Conservation (phyloP, 1,284 basidiomycete genomes). For the Xerocomus cyaneibrunnescens region DNA sequence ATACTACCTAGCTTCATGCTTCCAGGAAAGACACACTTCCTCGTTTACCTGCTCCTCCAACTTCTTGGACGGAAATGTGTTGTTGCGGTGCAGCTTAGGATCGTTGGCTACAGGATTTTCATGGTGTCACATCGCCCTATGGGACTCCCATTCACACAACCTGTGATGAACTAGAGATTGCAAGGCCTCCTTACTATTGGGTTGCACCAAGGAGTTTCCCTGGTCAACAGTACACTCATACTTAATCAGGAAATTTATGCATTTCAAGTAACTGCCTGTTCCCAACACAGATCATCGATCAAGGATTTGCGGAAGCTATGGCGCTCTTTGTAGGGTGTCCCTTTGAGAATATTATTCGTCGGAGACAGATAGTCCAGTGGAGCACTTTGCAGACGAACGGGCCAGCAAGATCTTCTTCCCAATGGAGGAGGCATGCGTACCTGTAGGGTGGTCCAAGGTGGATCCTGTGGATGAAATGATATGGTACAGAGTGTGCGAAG, state of each 20-base stretch:
- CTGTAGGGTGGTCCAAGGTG: not conserved
- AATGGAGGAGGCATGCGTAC: not conserved
- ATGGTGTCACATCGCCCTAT: too few species aligned
- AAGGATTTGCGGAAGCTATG: not conserved
- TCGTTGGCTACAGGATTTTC: not conserved
- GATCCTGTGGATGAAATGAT: not conserved
- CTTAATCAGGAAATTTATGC: not conserved
- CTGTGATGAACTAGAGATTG: too few species aligned
- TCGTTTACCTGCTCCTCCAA: not conserved
- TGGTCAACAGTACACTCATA: not conserved
- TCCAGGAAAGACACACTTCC: constrained; percentile 1
- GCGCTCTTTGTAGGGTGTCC: not conserved
- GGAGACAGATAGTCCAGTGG: not conserved
- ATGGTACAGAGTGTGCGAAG: not conserved
- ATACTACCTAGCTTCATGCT: not conserved
- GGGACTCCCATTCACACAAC: too few species aligned
- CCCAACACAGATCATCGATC: not conserved
- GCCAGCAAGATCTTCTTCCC: not conserved
- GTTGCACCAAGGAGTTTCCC: not conserved
- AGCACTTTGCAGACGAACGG: not conserved
- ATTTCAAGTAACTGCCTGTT: not conserved
- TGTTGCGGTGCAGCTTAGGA: not conserved
- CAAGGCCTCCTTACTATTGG: too few species aligned
- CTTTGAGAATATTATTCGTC: not conserved
- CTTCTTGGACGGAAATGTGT: not conserved